A percentile compares a stretch with the other conserved stretches of the same genome.
Evolutionary conservation across 2,329 filamentous ascomycete species (phyloP).

Genomic region (Ascochyta viciae-villosae): DNA sequence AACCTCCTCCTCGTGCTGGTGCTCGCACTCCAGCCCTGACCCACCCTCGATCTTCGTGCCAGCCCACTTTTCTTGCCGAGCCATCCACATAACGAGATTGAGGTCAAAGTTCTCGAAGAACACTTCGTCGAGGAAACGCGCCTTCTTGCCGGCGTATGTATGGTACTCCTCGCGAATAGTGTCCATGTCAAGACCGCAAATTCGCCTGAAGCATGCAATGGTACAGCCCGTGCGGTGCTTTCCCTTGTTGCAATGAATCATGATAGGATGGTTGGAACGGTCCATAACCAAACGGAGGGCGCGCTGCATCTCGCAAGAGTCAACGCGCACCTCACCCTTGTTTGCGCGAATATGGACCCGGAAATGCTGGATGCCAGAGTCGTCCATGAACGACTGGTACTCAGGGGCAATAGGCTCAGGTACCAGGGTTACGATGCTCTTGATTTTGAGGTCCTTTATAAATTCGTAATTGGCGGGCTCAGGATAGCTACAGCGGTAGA

Average conservation of each 20-base stretch:
- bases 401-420: constrained; percentile 56
- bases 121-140: constrained; percentile 55
- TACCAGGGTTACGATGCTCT: constrained; percentile 75
- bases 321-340: constrained; percentile 67
- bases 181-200: constrained; percentile 67
- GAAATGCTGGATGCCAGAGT: constrained; percentile 73
- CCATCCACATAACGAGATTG: constrained; percentile 50
- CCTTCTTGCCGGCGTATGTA: constrained; percentile 62
- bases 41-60: constrained; percentile 20
- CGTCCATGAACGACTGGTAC: constrained; percentile 67
- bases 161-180: constrained; percentile 76
- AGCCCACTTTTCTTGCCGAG: constrained; percentile 42
- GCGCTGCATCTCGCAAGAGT: constrained; percentile 64
- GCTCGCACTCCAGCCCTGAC: constrained; percentile 8
- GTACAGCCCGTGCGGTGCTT: constrained; percentile 92
- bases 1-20: constrained; percentile 7
- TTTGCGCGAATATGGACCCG: constrained; percentile 85
- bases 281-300: constrained; percentile 77
- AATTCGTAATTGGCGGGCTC: constrained; percentile 73
- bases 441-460: constrained; percentile 71
- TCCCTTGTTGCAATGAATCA: constrained; percentile 94
- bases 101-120: constrained; percentile 56
- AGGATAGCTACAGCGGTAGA: constrained; percentile 87
- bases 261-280: constrained; percentile 75
- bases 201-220: constrained; percentile 78